Conservation (phyloP, 2,329 filamentous ascomycete genomes). For the Phaeoacremonium minimum region DNA sequence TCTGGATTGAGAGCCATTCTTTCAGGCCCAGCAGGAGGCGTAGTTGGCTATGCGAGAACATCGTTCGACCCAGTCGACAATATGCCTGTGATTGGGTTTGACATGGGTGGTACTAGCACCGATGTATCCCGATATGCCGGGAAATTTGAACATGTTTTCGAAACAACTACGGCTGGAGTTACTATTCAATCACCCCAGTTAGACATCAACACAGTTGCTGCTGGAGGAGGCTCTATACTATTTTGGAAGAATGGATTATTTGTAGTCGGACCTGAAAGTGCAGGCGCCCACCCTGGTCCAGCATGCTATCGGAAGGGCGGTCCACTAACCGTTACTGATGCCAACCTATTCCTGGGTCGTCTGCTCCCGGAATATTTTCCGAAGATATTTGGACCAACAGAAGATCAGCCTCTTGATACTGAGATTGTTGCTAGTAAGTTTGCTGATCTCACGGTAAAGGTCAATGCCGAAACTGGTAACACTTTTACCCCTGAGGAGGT, state of each 20-base stretch:
- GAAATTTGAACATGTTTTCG: conserved; percentile 7
- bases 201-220: conserved; percentile 6
- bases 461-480: conserved; percentile 4
- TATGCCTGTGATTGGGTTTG: conserved; percentile 3
- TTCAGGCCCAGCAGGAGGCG: conserved; percentile 5
- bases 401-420: conserved; percentile 4
- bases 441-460: conserved; percentile 1
- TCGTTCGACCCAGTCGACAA: background rate
- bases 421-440: conserved; percentile 2
- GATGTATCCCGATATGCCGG: conserved; percentile 6
- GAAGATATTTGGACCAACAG: conserved; percentile 1
- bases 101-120: conserved; percentile 7
- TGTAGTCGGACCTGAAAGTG: conserved; percentile 5
- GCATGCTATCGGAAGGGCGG: conserved; percentile 6
- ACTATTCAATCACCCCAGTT: conserved; percentile 6
- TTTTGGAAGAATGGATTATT: conserved; percentile 5
- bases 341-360: conserved; percentile 4
- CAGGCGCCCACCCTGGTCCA: conserved; percentile 1
- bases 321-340: conserved; percentile 6
- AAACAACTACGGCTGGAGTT: conserved; percentile 7
- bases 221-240: conserved; percentile 5
- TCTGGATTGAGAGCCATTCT: conserved; percentile 6
- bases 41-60: conserved; percentile 6
- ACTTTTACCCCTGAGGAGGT: conserved; percentile 3
- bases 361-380: conserved; percentile 6